phyloP scores from a whole-genome alignment of 305 asterid species.

The Caryopteris hybrid region DNA sequence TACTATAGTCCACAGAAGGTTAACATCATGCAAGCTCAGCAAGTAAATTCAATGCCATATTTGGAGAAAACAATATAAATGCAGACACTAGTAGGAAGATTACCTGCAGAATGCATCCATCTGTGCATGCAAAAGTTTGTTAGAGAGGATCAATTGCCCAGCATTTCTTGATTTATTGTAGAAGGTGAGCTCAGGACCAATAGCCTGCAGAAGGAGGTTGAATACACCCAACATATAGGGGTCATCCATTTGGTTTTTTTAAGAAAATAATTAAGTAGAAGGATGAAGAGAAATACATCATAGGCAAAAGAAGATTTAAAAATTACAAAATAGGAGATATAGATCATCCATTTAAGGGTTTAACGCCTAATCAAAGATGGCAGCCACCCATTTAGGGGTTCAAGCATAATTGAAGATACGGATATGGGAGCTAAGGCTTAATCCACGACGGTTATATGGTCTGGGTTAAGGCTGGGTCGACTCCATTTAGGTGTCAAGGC shows the following conservation, averaged over 20 bases:
- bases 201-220: constrained; percentile 44
- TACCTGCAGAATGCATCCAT: constrained; percentile 94
- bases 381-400: background rate
- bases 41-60: background rate
- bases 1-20: too few species aligned
- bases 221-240: background rate
- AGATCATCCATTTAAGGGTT: background rate
- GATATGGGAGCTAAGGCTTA: too few species aligned
- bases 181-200: constrained; percentile 97
- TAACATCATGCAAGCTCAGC: background rate
- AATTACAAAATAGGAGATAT: too few species aligned
- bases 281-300: too few species aligned
- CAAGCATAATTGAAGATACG: background rate
- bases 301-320: too few species aligned
- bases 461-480: background rate
- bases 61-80: constrained; percentile 9
- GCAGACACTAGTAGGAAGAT: constrained; percentile 14
- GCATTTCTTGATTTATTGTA: constrained; percentile 68
- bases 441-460: too few species aligned
- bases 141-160: constrained; percentile 50
- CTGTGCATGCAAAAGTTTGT: constrained; percentile 87
- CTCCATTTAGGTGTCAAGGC: background rate
- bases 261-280: too few species aligned
- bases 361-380: background rate
- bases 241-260: background rate